Evolutionary conservation across 1,139 yeast species (phyloP).

Genomic region (Protomyces arabidopsidicola): DNA sequence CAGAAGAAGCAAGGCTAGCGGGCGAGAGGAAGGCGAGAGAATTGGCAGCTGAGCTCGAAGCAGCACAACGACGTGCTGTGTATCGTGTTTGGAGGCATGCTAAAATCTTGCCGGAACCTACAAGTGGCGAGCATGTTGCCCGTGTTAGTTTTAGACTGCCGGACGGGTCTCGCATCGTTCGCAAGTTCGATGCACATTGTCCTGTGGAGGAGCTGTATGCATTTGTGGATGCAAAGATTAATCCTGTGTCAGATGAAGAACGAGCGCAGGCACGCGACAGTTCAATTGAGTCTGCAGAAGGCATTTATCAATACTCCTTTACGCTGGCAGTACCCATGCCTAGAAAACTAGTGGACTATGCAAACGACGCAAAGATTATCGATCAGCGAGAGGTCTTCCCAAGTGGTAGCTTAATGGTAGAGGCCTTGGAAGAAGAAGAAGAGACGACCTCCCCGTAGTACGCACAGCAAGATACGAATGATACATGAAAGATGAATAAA

Average conservation of each 20-base stretch:
- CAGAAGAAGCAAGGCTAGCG: slow-evolving; percentile 40
- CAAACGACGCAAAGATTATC: slow-evolving; percentile 38
- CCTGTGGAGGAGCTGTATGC: slow-evolving; percentile 58
- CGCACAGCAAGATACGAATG: background rate
- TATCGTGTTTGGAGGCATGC: background rate
- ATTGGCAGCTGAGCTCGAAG: slow-evolving; percentile 34
- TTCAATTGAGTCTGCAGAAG: slow-evolving; percentile 41
- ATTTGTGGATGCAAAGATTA: slow-evolving; percentile 42
- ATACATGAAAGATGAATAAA: background rate
- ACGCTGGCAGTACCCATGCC: slow-evolving; percentile 56
- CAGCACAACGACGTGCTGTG: slow-evolving; percentile 30
- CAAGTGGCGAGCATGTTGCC: slow-evolving; percentile 37
- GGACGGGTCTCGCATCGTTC: slow-evolving; percentile 59
- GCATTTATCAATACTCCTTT: slow-evolving; percentile 47
- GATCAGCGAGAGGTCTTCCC: slow-evolving; percentile 53
- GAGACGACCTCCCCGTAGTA: background rate
- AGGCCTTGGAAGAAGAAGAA: slow-evolving; percentile 40
- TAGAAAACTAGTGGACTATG: slow-evolving; percentile 45
- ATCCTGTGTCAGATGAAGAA: slow-evolving; percentile 42
- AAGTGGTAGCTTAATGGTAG: slow-evolving; percentile 57
- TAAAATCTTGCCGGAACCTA: slow-evolving; percentile 35
- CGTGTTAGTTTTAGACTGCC: slow-evolving; percentile 52
- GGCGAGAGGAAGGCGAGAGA: slow-evolving; percentile 35
- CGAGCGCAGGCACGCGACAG: slow-evolving; percentile 37
- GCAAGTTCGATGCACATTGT: slow-evolving; percentile 49